Conservation (phyloP, 768 basidiomycete genomes). For the Naganishia friedmannii region DNA sequence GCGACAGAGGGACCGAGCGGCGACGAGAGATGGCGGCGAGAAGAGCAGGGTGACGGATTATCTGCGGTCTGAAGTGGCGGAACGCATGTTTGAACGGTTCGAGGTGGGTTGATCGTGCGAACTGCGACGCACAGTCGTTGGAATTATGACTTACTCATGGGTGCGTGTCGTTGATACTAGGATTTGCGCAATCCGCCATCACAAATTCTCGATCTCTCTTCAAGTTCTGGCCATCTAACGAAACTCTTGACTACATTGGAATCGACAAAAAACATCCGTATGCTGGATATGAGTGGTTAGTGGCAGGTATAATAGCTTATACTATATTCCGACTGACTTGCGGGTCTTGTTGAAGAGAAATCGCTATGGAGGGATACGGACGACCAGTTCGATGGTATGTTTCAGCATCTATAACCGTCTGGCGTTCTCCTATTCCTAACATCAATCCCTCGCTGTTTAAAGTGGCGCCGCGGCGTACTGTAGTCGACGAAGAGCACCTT, state of each 20-base stretch:
- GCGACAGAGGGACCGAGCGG: constrained; percentile 73
- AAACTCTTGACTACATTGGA: constrained; percentile 67
- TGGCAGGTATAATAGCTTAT: too few relatives aligned
- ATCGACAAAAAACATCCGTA: constrained; percentile 64
- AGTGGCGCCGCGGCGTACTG: constrained; percentile 76
- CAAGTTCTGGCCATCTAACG: constrained; percentile 87
- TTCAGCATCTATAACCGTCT: constrained; percentile 5
- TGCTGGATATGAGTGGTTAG: constrained; percentile 86
- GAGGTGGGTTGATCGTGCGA: constrained; percentile 56
- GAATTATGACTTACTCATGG: not conserved
- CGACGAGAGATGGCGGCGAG: constrained; percentile 42
- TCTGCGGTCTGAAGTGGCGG: constrained; percentile 82
- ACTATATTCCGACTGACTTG: not conserved
- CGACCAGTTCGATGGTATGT: constrained; percentile 72
- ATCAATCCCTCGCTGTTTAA: constrained; percentile 21
- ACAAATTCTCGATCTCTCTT: constrained; percentile 78
- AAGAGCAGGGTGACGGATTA: constrained; percentile 69
- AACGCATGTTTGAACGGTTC: constrained; percentile 83
- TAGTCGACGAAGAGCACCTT: constrained; percentile 79
- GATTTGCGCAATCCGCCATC: constrained; percentile 84
- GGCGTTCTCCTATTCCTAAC: constrained; percentile 8
- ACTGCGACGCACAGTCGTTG: not conserved
- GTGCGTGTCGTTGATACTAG: constrained; percentile 55
- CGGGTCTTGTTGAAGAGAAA: constrained; percentile 56
- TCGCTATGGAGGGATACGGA: constrained; percentile 74